Percentiles rank a stretch among this genome's conserved stretches.
phyloP scores from a whole-genome alignment of 331 rosid genomes.

The Rosa hybrid region DNA sequence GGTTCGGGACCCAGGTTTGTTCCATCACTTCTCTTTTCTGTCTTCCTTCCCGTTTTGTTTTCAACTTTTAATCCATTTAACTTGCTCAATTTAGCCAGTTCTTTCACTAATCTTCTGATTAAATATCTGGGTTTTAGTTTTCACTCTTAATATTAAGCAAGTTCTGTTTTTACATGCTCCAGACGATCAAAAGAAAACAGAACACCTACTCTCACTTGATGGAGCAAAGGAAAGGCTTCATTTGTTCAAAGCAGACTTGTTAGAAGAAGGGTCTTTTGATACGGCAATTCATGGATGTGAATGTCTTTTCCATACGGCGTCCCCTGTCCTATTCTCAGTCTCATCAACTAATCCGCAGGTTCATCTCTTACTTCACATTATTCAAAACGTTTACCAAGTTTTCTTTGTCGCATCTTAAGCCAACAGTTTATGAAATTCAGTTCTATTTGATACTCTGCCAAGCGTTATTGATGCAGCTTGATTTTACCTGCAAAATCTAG shows the following conservation, averaged over 20 bases:
- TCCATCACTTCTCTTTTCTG: no score
- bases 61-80: no score
- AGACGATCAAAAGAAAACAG: conserved; percentile 22
- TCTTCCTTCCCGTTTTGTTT: no score
- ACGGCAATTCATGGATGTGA: conserved; percentile 21
- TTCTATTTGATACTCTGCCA: no score
- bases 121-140: neutral
- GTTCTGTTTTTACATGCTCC: neutral
- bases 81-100: no score
- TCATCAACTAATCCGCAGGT: conserved; percentile 32
- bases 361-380: neutral
- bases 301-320: conserved; percentile 32
- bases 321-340: neutral
- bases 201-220: conserved; percentile 22
- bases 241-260: conserved; percentile 23
- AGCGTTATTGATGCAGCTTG: no score
- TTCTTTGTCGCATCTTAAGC: no score
- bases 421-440: no score
- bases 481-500: neutral
- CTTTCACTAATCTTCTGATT: no score
- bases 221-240: conserved; percentile 32
- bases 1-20: no score
- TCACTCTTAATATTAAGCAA: neutral
- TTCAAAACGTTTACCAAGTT: neutral
- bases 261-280: conserved; percentile 36